These are phyloP conservation scores for Populus nigra DNA, from an alignment of 345 rosid genomes.

Conservation along the genomic window DNA sequence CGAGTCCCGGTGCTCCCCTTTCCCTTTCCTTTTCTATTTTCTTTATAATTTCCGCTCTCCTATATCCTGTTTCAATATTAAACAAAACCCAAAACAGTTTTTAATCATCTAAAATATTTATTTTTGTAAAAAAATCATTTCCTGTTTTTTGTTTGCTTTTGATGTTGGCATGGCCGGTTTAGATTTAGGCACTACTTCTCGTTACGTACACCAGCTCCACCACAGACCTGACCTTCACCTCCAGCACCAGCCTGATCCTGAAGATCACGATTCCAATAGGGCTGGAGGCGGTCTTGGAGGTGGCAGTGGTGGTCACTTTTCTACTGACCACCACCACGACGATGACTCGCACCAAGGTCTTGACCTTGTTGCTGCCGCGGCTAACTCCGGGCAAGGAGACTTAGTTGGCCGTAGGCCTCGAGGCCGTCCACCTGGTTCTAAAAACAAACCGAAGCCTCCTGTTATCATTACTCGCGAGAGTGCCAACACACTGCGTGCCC, in stretches of 20 bases:
- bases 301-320: slow-evolving; percentile 37
- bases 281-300: slow-evolving; percentile 31
- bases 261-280: slow-evolving; percentile 34
- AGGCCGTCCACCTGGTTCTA: slow-evolving; percentile 92
- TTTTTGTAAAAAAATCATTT: slow-evolving; percentile 18
- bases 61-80: slow-evolving; percentile 1
- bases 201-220: slow-evolving; percentile 48
- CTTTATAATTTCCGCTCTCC: slow-evolving; percentile 20
- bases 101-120: slow-evolving; percentile 23
- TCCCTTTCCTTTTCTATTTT: slow-evolving; percentile 17
- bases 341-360: slow-evolving; percentile 43
- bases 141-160: slow-evolving; percentile 30
- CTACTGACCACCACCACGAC: slow-evolving; percentile 31
- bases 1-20: slow-evolving; percentile 16
- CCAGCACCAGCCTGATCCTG: slow-evolving; percentile 48
- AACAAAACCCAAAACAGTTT: slow-evolving; percentile 32
- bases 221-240: slow-evolving; percentile 59
- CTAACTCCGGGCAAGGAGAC: slow-evolving; percentile 35
- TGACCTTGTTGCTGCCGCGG: slow-evolving; percentile 37
- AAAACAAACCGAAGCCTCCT: slow-evolving; percentile 87
- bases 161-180: slow-evolving; percentile 59
- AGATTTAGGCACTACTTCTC: slow-evolving; percentile 60
- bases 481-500: slow-evolving; percentile 93
- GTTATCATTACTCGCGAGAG: slow-evolving; percentile 94
- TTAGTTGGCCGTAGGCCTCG: slow-evolving; percentile 66